Evolutionary conservation across 2,329 filamentous ascomycete genomes (phyloP), one percentile per base, ranked within the genome.

Genomic region (Cadophora malorum): DNA sequence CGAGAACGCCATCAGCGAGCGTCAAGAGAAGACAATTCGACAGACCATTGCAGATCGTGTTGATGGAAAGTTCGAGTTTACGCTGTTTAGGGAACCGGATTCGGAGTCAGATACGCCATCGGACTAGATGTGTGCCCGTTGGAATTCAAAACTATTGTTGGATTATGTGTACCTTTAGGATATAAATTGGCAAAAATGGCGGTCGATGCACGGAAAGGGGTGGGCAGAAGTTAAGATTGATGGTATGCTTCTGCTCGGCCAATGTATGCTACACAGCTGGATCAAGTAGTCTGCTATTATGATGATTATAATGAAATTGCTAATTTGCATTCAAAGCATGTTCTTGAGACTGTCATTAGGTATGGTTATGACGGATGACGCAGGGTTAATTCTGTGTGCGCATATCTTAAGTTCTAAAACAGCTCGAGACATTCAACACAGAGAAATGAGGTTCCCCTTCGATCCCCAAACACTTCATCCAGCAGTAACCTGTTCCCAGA

Each of bases 31-130:
- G 9, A 65, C 63, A 4, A 77, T 80, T 35, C 72, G 71, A 64
- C 62, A 74, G 10, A 70, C 66, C 12, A 72, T 80, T 58, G 67
- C 61, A 19, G 71, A 69, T 16, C 75, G 73, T 35, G 74, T 79
- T 9, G 75, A 76, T 70, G 79, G 78, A 8, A 76, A 73, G 55
- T 80, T 80, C 60, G 77, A 78, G 9, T 80, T 78, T 52, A 70
- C 72, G 23, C 64, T 76, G 10, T 74, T 72, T 31, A 74, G 76
- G 61, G 76, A 78, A 21, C 59, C 56, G 0, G 74, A 74, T 62
- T 72, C 71, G 1, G 74, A 74, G n/a, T 75, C 69, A 12, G 76
- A 78, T 53, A 70, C 70, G 12, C 71, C 74, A 28, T 78, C 76
- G 10, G 75, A 76, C 63, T 78, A 70, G 63, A 67, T 10, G 52